phyloP scores from a whole-genome alignment of 345 rosid genomes.

The Microcos paniculata region DNA sequence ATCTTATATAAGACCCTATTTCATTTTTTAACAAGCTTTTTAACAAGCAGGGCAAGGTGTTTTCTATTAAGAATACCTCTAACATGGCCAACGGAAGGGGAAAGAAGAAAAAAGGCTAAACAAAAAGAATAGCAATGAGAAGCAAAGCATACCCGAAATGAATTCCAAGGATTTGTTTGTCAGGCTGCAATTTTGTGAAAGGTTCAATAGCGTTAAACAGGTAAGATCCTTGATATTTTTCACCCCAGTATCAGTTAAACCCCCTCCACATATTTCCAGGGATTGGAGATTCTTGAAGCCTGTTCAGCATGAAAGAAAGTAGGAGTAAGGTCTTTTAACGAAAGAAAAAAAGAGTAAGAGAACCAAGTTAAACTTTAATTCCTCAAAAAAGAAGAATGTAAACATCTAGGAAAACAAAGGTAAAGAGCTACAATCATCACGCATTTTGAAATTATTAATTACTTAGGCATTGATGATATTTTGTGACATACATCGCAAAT shows the following conservation, averaged over 20 bases:
- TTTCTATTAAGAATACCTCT: too few relatives aligned
- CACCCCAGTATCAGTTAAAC: conserved; percentile 56
- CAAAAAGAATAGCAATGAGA: too few relatives aligned
- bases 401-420: not conserved
- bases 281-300: conserved; percentile 59
- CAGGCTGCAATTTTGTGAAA: conserved; percentile 56
- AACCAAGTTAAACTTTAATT: too few relatives aligned
- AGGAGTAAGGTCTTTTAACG: not conserved
- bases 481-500: conserved; percentile 38
- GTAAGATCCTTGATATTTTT: conserved; percentile 51
- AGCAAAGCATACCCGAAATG: conserved; percentile 33
- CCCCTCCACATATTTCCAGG: conserved; percentile 68
- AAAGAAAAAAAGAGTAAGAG: not conserved
- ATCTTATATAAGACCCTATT: too few relatives aligned
- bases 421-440: not conserved
- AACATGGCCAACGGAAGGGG: too few relatives aligned
- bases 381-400: not conserved
- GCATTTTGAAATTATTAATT: not conserved
- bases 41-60: too few relatives aligned
- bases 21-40: too few relatives aligned
- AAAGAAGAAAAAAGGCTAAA: too few relatives aligned
- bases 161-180: conserved; percentile 55
- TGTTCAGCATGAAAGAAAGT: conserved; percentile 17
- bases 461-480: not conserved
- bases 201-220: conserved; percentile 40